A percentile compares a stretch with the other conserved stretches of the same genome.
Conservation (phyloP, 2,329 filamentous ascomycete species). For the Penicillium glabrum region DNA sequence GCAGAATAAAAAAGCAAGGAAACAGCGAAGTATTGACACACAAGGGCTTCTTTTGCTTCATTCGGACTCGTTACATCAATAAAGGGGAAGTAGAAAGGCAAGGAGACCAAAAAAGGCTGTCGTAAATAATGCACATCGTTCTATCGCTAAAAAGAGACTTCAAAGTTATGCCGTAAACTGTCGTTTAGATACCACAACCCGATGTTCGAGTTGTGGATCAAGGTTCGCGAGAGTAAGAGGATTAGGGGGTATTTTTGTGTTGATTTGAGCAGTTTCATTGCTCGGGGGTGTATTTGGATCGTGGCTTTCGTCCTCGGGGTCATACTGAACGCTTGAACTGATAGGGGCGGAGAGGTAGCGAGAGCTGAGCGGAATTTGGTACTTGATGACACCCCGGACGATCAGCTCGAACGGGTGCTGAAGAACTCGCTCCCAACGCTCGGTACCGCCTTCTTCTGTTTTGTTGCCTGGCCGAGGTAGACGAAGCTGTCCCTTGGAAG, state of each 20-base stretch:
- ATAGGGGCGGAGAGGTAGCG: slow-evolving; percentile 52
- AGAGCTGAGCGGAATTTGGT: slow-evolving; percentile 63
- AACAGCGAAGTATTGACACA: background rate
- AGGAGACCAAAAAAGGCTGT: slow-evolving; percentile 11
- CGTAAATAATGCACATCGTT: slow-evolving; percentile 25
- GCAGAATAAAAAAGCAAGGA: slow-evolving; percentile 8
- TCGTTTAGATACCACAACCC: slow-evolving; percentile 20
- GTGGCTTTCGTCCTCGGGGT: slow-evolving; percentile 36
- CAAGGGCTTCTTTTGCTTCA: slow-evolving; percentile 5
- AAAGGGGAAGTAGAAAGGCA: slow-evolving; percentile 1
- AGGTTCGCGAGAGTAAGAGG: slow-evolving; percentile 11
- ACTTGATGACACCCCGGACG: slow-evolving; percentile 85
- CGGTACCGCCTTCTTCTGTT: slow-evolving; percentile 76
- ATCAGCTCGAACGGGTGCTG: slow-evolving; percentile 93
- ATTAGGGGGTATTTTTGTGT: slow-evolving; percentile 7
- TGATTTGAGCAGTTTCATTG: slow-evolving; percentile 31
- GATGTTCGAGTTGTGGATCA: slow-evolving; percentile 8
- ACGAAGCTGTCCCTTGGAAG: slow-evolving; percentile 79
- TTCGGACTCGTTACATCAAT: slow-evolving; percentile 10
- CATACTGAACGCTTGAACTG: slow-evolving; percentile 42
- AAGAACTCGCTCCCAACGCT: slow-evolving; percentile 86
- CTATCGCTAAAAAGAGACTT: slow-evolving; percentile 22
- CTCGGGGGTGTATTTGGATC: slow-evolving; percentile 18
- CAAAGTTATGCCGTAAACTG: slow-evolving; percentile 29
- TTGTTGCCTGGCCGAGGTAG: slow-evolving; percentile 81